Base-by-base conservation (phyloP, 2,329 filamentous ascomycete genomes). In the Aspergillus uvarum region DNA sequence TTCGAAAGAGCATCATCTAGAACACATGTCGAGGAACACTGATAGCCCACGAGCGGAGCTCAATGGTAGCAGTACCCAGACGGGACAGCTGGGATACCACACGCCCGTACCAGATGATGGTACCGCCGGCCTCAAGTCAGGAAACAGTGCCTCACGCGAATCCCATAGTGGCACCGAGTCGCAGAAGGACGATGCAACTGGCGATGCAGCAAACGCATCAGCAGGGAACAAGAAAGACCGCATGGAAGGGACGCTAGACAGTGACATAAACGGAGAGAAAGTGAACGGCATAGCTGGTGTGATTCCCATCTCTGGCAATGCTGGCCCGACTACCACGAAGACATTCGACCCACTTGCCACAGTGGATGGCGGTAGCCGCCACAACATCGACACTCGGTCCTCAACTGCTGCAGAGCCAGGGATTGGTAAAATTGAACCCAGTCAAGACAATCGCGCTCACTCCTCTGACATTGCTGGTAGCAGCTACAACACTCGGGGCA, bases 271-370 rank as follows among this genome's bases (percentile, higher is more conserved):
- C 12, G 38, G 38, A 31, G 38, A 54, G 24, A 54, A 54, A 31
- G 35, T 54, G n/a, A 54, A 54, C 22, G 38, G 52, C 21, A 54
- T 54, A 12, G 52, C 52, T 22, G 51, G 51, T 16, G 51, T 53
- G 19, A 53, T 53, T 5, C 51, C 51, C 32, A 53, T 53, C 6
- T 53, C 51, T 24, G 51, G 51, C 51, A 53, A 31, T 53, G 51
- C 51, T 24, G 51, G 51, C 12, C 51, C 51, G 16, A 53, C 51
- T 12, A 53, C 51, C 19, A 53, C 51, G 6, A 53, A 53, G 24
- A 53, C 51, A 11, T 53, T 53, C 51, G 21, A 53, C 22, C 51
- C 51, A 16, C 51, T 47, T 53, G 51, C 51, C 11, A 42, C 38
- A 24, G 24, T 53, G 16, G 38, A 6, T 19, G 38, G 38, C 31